Percentiles rank a stretch among this genome's conserved stretches.
These are phyloP conservation scores for Gaeumannomyces tritici DNA, from an alignment of 2,329 filamentous ascomycete species.

Conservation along the genomic window DNA sequence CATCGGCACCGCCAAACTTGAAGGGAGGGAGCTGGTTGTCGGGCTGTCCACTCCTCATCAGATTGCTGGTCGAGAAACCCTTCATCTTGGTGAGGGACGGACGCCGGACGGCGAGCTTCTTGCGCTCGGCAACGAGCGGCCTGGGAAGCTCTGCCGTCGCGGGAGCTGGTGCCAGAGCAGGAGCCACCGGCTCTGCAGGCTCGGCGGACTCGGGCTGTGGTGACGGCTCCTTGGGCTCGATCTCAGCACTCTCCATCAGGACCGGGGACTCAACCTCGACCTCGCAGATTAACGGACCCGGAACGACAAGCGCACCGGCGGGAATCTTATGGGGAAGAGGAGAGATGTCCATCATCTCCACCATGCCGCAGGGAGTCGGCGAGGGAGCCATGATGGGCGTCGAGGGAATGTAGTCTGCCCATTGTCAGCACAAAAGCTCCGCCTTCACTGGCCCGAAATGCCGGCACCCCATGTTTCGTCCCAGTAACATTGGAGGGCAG, in stretches of 20 bases:
- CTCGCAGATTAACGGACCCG: conserved; percentile 1
- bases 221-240: conserved; percentile 34
- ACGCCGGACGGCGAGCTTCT: conserved; percentile 59
- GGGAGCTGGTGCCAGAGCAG: conserved; percentile 25
- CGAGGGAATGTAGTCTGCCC: conserved; percentile 65
- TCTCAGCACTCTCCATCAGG: conserved; percentile 1
- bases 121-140: conserved; percentile 43
- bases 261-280: conserved; percentile 1
- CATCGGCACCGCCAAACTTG: conserved; percentile 49
- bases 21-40: conserved; percentile 65
- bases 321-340: conserved; percentile 74
- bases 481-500: neutral
- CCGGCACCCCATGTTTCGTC: conserved; percentile 8
- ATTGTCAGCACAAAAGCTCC: conserved; percentile 15
- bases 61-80: conserved; percentile 55
- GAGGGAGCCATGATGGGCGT: conserved; percentile 62
- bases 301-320: neutral
- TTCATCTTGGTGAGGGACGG: conserved; percentile 69
- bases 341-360: conserved; percentile 87
- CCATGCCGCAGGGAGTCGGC: conserved; percentile 65
- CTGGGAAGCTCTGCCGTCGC: conserved; percentile 40
- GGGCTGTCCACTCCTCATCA: conserved; percentile 49
- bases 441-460: neutral
- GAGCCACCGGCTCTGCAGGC: conserved; percentile 27
- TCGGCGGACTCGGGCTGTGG: conserved; percentile 44